phyloP scores from a whole-genome alignment of 2,329 filamentous ascomycete genomes.

The Fusarium sp. region DNA sequence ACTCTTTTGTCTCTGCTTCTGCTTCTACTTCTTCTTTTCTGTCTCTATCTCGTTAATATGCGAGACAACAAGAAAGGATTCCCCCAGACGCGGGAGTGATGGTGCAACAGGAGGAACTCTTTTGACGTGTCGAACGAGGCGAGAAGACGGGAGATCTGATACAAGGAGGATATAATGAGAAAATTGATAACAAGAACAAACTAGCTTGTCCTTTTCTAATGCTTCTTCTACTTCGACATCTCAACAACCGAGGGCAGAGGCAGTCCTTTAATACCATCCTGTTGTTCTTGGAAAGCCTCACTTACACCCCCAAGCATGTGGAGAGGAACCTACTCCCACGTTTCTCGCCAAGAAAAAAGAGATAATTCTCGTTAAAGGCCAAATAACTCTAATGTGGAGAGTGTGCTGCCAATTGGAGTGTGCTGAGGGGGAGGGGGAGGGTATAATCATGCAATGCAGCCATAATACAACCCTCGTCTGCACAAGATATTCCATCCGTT shows the following conservation, averaged over 20 bases:
- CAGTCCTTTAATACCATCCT: constrained; percentile 39
- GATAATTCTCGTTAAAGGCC: constrained; percentile 1
- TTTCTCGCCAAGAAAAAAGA: constrained; percentile 25
- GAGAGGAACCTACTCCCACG: constrained; percentile 23
- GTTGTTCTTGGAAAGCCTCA: constrained; percentile 21
- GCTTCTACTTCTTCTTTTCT: no score
- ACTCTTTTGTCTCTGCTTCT: neutral
- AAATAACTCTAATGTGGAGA: constrained; percentile 8
- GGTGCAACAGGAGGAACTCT: constrained; percentile 40
- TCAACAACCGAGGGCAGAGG: neutral
- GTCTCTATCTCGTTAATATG: constrained; percentile 38
- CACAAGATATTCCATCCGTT: constrained; percentile 38
- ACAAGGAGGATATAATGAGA: neutral
- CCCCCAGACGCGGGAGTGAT: constrained; percentile 44
- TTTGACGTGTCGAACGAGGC: constrained; percentile 42
- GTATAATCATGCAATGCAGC: constrained; percentile 17
- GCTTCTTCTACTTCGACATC: neutral
- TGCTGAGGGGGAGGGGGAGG: neutral
- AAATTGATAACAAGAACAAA: neutral
- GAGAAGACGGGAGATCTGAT: constrained; percentile 27
- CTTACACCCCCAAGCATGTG: constrained; percentile 29
- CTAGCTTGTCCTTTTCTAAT: neutral
- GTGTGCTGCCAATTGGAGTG: constrained; percentile 1
- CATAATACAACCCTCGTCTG: constrained; percentile 8
- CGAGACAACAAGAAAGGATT: constrained; percentile 36